Evolutionary conservation across 2,329 filamentous ascomycete genomes (phyloP), one percentile per base, ranked within the genome.

Genomic region (Bisporella sp.): DNA sequence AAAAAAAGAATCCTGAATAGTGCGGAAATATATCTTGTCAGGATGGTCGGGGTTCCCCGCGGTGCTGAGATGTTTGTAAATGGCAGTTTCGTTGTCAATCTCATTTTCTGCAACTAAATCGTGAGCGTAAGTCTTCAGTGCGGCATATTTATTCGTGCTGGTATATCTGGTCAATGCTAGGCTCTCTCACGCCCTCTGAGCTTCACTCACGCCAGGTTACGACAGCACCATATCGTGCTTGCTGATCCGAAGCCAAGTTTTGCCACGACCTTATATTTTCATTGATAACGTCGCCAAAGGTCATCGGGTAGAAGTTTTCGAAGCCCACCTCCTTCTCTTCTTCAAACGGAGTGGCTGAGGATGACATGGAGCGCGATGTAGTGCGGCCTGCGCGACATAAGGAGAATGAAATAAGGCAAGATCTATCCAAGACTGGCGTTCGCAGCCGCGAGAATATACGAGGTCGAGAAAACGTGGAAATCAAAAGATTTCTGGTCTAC

Each of bases 201-300:
- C 54, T 54, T 48, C 48, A 58, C 57, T 42, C 53, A 54, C 45
- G 52, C 49, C 6, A 70, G 60, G 59, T 72, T 69, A 45, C 61
- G 65, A 50, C 66, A 67, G 1, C 73, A 66, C 71, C 72, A 75
- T n/a, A 70, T 67, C 0, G 71, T 73, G 5, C 71, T 67, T 50
- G 55, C 65, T 71, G 60, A 60, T 6, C 71, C 71, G 54, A 68
- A 71, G 30, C 71, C 71, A 8, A 74, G 63, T 53, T 75, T 75
- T 39, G 64, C 66, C 8, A 73, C 60, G 35, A 70, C 57, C 45
- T 66, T 63, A 51, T 73, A 73, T 11, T 59, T 62, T 8, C 49
- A 58, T 59, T 58, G 48, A 59, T 55, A 49, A 59, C 50, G 57
- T 59, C 57, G 31, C 57, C 54, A 45, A 59, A 52, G 42, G 56